These are phyloP conservation scores for Microthlaspi erraticum DNA, from an alignment of 345 rosid species.

Conservation along the genomic window DNA sequence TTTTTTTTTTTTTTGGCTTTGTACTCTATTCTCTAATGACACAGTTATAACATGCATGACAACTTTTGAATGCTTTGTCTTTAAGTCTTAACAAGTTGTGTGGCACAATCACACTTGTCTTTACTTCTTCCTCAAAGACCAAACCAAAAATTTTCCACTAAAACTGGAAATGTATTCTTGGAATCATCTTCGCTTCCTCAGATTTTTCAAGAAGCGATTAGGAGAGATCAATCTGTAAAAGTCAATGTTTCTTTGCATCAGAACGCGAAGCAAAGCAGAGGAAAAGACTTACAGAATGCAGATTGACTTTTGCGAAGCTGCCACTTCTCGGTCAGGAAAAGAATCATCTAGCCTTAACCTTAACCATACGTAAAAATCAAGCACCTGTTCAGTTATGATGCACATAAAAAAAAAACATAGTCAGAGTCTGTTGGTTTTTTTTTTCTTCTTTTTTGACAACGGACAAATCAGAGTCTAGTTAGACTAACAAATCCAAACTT, in stretches of 20 bases:
- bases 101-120: conserved; percentile 13
- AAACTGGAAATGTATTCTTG: conserved; percentile 13
- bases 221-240: conserved; percentile 59
- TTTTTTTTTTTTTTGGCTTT: no score
- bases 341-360: conserved; percentile 76
- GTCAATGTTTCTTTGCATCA: conserved; percentile 1
- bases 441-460: neutral
- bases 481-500: no score
- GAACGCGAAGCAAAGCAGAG: neutral
- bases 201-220: neutral
- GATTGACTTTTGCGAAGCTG: conserved; percentile 73
- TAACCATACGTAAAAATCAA: conserved; percentile 91
- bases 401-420: no score
- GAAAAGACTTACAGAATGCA: conserved; percentile 69
- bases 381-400: conserved; percentile 50
- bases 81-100: conserved; percentile 4
- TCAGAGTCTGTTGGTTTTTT: no score
- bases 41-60: conserved; percentile 5
- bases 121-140: conserved; percentile 13
- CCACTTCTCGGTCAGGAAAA: no score
- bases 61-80: conserved; percentile 12
- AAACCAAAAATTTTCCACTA: conserved; percentile 13
- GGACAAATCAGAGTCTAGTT: no score
- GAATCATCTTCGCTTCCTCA: neutral
- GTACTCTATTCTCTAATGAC: conserved; percentile 51